Conservation (phyloP, 352 stramenopile species). For the Pythium chondricola region DNA sequence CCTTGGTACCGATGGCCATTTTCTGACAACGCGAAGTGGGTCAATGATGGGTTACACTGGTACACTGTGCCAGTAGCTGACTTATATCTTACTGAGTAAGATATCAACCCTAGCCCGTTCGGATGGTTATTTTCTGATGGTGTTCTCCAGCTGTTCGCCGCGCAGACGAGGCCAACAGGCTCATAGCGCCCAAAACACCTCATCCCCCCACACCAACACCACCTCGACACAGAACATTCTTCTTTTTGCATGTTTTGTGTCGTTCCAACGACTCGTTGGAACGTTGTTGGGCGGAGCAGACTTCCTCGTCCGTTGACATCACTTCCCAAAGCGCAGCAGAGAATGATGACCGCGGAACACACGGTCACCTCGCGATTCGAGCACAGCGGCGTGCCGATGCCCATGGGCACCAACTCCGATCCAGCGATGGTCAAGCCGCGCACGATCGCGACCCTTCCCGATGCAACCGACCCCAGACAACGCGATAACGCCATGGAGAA, state of each 20-base stretch:
- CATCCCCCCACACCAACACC: too few species aligned
- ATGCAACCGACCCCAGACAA: not conserved
- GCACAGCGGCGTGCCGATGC: conserved; percentile 1
- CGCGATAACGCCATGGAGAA: not conserved
- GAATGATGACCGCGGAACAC: conserved; percentile 17
- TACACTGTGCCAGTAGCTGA: conserved; percentile 6
- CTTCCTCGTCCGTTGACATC: too few species aligned
- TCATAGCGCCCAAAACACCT: conserved; percentile 9
- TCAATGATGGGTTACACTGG: conserved; percentile 1
- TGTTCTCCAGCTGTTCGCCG: conserved; percentile 16
- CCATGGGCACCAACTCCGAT: not conserved
- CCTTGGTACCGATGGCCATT: too few species aligned
- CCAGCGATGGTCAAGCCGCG: too few species aligned
- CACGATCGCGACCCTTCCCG: conserved; percentile 16
- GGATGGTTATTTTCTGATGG: too few species aligned
- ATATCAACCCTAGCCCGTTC: too few species aligned
- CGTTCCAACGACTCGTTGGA: conserved; percentile 8
- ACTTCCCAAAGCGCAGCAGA: too few species aligned
- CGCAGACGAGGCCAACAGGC: not conserved
- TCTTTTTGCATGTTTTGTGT: not conserved
- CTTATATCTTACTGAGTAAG: too few species aligned
- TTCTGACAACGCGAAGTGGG: too few species aligned
- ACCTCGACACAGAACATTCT: conserved; percentile 12
- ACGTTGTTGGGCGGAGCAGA: conserved; percentile 12
- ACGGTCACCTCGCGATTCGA: conserved; percentile 10